These are phyloP conservation scores for Blastobotrys mokoenaii DNA, from an alignment of 805 yeast genomes.

Conservation along the genomic window DNA sequence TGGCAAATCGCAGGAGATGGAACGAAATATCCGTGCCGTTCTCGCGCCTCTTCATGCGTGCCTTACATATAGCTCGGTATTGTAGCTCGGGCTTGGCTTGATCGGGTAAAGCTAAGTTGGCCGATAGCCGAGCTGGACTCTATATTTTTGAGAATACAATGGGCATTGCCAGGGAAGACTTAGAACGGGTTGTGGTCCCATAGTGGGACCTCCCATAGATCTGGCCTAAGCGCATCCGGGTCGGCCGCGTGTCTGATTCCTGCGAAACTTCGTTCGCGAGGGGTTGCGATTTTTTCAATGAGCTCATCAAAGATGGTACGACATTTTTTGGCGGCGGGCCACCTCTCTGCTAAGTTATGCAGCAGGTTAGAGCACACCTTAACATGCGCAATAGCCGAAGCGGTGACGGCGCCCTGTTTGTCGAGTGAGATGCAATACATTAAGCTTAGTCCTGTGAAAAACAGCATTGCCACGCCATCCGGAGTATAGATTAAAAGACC, in stretches of 20 bases:
- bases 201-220: background rate
- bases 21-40: too few species aligned
- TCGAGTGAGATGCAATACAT: slow-evolving; percentile 10
- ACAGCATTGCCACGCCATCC: slow-evolving; percentile 8
- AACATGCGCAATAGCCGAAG: slow-evolving; percentile 4
- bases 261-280: too few species aligned
- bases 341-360: slow-evolving; percentile 7
- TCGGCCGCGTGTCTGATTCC: too few species aligned
- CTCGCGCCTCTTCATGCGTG: too few species aligned
- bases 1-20: too few species aligned
- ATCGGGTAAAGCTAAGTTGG: background rate
- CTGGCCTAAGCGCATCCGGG: too few species aligned
- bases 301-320: slow-evolving; percentile 7
- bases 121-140: background rate
- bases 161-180: too few species aligned
- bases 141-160: too few species aligned
- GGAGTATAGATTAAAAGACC: slow-evolving; percentile 4
- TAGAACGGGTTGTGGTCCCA: background rate
- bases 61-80: too few species aligned
- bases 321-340: slow-evolving; percentile 8
- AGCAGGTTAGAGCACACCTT: slow-evolving; percentile 6
- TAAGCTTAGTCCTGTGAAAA: slow-evolving; percentile 8
- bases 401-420: slow-evolving; percentile 1
- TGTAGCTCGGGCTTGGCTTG: too few species aligned
- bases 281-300: background rate